Evolutionary conservation across 2,329 filamentous ascomycete species (phyloP).

Genomic region (Colletotrichum musicola): DNA sequence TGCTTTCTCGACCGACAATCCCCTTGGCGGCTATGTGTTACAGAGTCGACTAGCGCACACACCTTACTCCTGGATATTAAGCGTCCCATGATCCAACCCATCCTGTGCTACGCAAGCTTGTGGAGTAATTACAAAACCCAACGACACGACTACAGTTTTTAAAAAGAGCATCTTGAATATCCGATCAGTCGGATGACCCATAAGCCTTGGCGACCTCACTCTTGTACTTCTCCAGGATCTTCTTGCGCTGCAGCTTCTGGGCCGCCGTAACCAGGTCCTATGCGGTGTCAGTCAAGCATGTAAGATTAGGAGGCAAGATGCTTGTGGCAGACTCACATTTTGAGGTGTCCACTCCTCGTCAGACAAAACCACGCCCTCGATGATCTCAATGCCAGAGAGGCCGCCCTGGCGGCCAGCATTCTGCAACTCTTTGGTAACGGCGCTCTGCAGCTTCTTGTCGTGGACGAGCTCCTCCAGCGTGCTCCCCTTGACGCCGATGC

Average conservation of each 20-base stretch:
- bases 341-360: slow-evolving; percentile 83
- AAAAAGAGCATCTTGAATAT: slow-evolving; percentile 3
- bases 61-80: slow-evolving; percentile 38
- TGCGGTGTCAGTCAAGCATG: slow-evolving; percentile 44
- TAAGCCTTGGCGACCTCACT: slow-evolving; percentile 74
- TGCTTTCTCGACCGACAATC: not conserved
- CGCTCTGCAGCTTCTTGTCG: slow-evolving; percentile 72
- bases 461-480: slow-evolving; percentile 76
- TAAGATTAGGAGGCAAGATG: not conserved
- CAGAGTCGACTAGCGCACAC: slow-evolving; percentile 26
- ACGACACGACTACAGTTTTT: slow-evolving; percentile 18
- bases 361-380: slow-evolving; percentile 77
- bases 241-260: slow-evolving; percentile 79
- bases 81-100: slow-evolving; percentile 30
- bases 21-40: slow-evolving; percentile 5
- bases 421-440: slow-evolving; percentile 76
- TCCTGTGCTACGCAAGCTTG: slow-evolving; percentile 20
- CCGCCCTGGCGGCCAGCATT: slow-evolving; percentile 71
- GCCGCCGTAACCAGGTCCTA: slow-evolving; percentile 76
- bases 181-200: slow-evolving; percentile 47
- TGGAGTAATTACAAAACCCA: not conserved
- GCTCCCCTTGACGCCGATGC: slow-evolving; percentile 61
- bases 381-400: slow-evolving; percentile 75
- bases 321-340: slow-evolving; percentile 67
- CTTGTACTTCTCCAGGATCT: slow-evolving; percentile 72